These are phyloP conservation scores for Magnusiomyces ingens DNA, from an alignment of 1,139 yeast species.

Conservation along the genomic window DNA sequence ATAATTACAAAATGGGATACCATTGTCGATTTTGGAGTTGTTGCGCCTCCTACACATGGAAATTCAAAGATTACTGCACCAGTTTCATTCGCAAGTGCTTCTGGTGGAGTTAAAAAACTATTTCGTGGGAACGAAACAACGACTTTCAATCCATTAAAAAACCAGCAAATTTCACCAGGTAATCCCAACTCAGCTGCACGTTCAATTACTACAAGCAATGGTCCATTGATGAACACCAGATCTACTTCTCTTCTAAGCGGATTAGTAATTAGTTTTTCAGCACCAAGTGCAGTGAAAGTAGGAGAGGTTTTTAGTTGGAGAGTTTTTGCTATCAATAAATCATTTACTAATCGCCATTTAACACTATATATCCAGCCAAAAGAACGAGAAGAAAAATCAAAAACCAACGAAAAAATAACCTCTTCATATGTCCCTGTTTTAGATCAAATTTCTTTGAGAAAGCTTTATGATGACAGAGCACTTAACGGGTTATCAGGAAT, in stretches of 20 bases:
- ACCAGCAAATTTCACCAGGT: constrained; percentile 1
- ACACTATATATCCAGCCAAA: constrained; percentile 37
- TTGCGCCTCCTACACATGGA: constrained; percentile 37
- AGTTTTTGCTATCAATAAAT: constrained; percentile 59
- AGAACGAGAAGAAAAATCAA: constrained; percentile 16
- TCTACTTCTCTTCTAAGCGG: constrained; percentile 31
- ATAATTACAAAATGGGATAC: constrained; percentile 60
- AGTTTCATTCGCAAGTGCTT: constrained; percentile 13
- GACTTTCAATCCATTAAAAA: constrained; percentile 6
- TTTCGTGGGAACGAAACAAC: constrained; percentile 11
- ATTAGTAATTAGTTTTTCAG: constrained; percentile 54
- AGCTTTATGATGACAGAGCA: constrained; percentile 14
- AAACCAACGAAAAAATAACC: not conserved
- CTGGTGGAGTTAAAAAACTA: constrained; percentile 16
- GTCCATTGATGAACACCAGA: not conserved
- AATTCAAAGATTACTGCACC: constrained; percentile 8
- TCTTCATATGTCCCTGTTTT: constrained; percentile 27
- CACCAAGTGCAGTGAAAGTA: constrained; percentile 51
- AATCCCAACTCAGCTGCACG: constrained; percentile 1
- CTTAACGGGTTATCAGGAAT: constrained; percentile 15
- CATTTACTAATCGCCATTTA: constrained; percentile 34
- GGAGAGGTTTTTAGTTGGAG: constrained; percentile 62
- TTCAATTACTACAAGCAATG: constrained; percentile 9
- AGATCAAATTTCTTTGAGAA: constrained; percentile 33
- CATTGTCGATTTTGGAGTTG: constrained; percentile 47